Evolutionary conservation across 2,329 filamentous ascomycete genomes (phyloP).

Genomic region (Aureobasidium sp.): DNA sequence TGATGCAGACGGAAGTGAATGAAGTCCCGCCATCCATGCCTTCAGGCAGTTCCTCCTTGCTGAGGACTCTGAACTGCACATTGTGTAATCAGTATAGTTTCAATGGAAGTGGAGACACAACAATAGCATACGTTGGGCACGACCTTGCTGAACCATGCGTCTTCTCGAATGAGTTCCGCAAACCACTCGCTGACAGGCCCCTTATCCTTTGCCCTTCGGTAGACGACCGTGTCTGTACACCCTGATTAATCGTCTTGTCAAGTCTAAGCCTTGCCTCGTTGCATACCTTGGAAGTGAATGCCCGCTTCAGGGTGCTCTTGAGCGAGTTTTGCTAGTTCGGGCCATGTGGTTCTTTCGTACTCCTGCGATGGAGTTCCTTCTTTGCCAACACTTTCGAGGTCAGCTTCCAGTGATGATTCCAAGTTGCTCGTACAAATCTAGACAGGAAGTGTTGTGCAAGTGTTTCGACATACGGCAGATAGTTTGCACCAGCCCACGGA

Average conservation of each 20-base stretch:
- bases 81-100: background rate
- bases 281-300: constrained; percentile 59
- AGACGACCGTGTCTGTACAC: constrained; percentile 40
- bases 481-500: constrained; percentile 81
- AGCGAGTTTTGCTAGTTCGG: constrained; percentile 34
- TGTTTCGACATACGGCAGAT: constrained; percentile 41
- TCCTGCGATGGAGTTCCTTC: constrained; percentile 30
- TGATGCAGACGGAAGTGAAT: constrained; percentile 86
- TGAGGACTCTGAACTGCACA: constrained; percentile 24
- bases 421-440: background rate
- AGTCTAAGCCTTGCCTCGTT: no score
- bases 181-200: constrained; percentile 50
- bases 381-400: constrained; percentile 28
- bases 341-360: constrained; percentile 38
- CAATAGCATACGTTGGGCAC: constrained; percentile 53
- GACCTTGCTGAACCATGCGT: constrained; percentile 66
- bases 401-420: background rate
- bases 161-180: constrained; percentile 52
- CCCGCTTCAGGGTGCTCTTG: constrained; percentile 66
- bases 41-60: constrained; percentile 39
- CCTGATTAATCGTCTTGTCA: background rate
- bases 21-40: constrained; percentile 63
- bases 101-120: background rate
- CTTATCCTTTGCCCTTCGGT: constrained; percentile 56
- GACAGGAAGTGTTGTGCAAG: background rate